Base-by-base conservation (phyloP, 2,329 filamentous ascomycete species). In the Nigrograna mackinnonii region DNA sequence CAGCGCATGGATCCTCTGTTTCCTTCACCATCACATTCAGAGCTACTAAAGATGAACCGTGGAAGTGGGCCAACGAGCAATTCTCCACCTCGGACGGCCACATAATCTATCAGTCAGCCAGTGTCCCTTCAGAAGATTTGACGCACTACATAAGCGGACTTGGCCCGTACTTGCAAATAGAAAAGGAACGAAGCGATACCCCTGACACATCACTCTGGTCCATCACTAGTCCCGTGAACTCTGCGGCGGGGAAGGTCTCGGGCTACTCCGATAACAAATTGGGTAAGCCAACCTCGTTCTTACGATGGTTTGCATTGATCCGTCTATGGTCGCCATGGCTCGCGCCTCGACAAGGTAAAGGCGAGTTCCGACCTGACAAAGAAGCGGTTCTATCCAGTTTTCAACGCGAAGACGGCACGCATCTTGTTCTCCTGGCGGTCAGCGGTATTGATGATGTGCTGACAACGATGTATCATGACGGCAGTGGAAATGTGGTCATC, bases 321-420 rank as follows among this genome's bases (percentile, higher is more conserved):
- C 83, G 91, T 14, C 75, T 89, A 3, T 94, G 85, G 83, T 80
- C 79, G 22, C 86, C 91, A 1, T 97, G 92, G 92, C 73, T 96
- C 9, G 89, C 87, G 6, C 92, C 92, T n/a, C 78, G 90, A 28
- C 91, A 96, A 64, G 91, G 91, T 11, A 83, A 80, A 48, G 68
- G 73, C 3, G 71, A 71, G 1, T 87, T 95, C 43, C 71, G 73
- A 4, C 73, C 91, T 4, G 86, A 90, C 47, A 88, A 91, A 54
- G 88, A 95, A 57, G 89, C 84, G 1, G 70, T 96, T 2, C 63
- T 95, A 14, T 84, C 85, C 44, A 88, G 89, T 0, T 96, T 96
- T 54, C 72, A 95, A 17, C 85, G 83, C 18, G 66, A 74, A 0
- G 75, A 86, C 51, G 91, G 92, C 0, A 78, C 83, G 17, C 86